Evolutionary conservation across 2,329 filamentous ascomycete genomes (phyloP).

Genomic region (Torrubiella hemipterigena): DNA sequence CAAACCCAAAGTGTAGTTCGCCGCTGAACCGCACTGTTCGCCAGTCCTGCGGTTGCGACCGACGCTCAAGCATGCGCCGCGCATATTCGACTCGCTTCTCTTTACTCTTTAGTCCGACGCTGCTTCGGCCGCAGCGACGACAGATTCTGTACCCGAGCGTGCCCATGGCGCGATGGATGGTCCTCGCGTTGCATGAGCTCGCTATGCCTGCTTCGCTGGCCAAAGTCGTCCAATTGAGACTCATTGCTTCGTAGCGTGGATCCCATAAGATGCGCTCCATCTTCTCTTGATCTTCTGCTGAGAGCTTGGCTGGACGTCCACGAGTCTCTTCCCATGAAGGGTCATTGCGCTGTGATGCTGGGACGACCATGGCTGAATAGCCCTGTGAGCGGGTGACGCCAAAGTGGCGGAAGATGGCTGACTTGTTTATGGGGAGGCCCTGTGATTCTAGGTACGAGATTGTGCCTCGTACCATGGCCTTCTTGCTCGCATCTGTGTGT

Average conservation of each 20-base stretch:
- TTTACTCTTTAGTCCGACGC: conserved; percentile 17
- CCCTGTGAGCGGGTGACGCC: conserved; percentile 24
- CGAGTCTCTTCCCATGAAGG: conserved; percentile 26
- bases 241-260: conserved; percentile 16
- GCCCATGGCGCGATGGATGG: conserved; percentile 24
- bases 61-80: conserved; percentile 18
- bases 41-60: conserved; percentile 19
- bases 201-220: conserved; percentile 20
- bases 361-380: conserved; percentile 21
- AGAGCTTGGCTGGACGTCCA: conserved; percentile 21
- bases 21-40: conserved; percentile 20
- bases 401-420: conserved; percentile 26
- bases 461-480: conserved; percentile 25
- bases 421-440: conserved; percentile 25
- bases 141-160: conserved; percentile 23
- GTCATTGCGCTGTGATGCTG: conserved; percentile 20
- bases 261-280: conserved; percentile 27
- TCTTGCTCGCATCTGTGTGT: conserved; percentile 23
- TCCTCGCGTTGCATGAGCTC: conserved; percentile 19
- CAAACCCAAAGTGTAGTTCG: conserved; percentile 25
- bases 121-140: conserved; percentile 16
- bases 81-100: conserved; percentile 22
- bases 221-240: conserved; percentile 20
- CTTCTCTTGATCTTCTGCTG: conserved; percentile 20
- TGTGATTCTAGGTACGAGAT: conserved; percentile 26